These are phyloP conservation scores for Datura wrightii DNA, from an alignment of 257 asterid genomes.

Conservation along the genomic window DNA sequence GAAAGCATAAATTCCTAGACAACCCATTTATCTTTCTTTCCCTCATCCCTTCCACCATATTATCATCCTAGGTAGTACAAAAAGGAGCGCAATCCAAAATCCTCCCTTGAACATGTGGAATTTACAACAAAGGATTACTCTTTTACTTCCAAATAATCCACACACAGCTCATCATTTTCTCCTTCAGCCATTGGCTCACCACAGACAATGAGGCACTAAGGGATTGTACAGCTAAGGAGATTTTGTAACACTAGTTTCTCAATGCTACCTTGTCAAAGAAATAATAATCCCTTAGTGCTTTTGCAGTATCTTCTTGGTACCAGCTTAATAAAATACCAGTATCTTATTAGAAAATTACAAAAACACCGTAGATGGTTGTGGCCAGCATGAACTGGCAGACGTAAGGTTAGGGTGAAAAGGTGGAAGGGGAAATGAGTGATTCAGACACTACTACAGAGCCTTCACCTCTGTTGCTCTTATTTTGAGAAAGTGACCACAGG, in stretches of 20 bases:
- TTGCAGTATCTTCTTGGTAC: not conserved
- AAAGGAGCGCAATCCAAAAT: not conserved
- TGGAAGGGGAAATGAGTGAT: not conserved
- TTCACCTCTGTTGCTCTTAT: constrained; percentile 3
- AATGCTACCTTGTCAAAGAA: not conserved
- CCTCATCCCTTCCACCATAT: not conserved
- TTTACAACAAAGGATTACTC: not conserved
- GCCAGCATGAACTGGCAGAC: not conserved
- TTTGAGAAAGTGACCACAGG: not conserved
- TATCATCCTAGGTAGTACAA: not conserved
- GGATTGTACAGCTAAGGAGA: not conserved
- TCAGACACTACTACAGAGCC: not conserved
- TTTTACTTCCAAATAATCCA: not conserved
- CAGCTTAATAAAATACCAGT: not conserved
- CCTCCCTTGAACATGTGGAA: not conserved
- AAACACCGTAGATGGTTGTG: not conserved
- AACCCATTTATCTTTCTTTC: not conserved
- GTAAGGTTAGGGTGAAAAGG: constrained; percentile 2
- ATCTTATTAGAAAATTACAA: not conserved
- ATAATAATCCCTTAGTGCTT: not conserved
- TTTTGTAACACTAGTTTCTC: not conserved
- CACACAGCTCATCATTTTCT: not conserved
- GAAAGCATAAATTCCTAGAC: not conserved
- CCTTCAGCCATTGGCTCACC: constrained; percentile 3
- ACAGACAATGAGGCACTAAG: not conserved